phyloP scores from a whole-genome alignment of 192 early-diverging fungal genomes.

The Backusella australiensis region DNA sequence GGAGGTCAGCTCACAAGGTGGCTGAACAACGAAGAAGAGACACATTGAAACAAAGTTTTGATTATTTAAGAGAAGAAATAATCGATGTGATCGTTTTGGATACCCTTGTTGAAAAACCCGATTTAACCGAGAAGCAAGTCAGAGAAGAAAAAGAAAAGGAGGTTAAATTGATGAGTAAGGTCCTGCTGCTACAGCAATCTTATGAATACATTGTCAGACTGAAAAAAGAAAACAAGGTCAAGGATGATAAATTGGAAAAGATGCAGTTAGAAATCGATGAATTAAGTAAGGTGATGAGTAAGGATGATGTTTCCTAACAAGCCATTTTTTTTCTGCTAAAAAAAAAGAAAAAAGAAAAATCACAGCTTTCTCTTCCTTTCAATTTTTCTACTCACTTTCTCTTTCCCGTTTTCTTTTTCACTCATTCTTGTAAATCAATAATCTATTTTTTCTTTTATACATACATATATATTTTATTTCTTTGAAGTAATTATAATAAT shows the following conservation, averaged over 20 bases:
- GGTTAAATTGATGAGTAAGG: constrained; percentile 84
- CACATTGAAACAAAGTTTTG: constrained; percentile 88
- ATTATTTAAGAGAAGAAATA: constrained; percentile 69
- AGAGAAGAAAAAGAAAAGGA: constrained; percentile 30
- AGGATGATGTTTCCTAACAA: background rate
- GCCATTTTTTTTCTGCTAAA: background rate
- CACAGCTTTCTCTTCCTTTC: background rate
- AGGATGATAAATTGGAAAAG: constrained; percentile 37
- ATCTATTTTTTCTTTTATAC: background rate
- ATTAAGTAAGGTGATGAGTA: constrained; percentile 10
- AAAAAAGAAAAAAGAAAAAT: background rate
- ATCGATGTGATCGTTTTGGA: constrained; percentile 56
- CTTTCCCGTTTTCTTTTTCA: background rate
- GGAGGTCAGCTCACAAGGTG: constrained; percentile 84
- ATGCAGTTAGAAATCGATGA: constrained; percentile 28
- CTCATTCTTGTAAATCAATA: background rate
- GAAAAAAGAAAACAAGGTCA: constrained; percentile 37
- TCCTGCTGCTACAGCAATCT: constrained; percentile 71
- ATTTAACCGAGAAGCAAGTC: constrained; percentile 10
- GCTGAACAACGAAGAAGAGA: constrained; percentile 97
- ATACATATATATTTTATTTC: background rate
- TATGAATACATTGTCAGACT: constrained; percentile 57
- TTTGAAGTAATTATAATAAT: background rate
- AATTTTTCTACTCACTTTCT: background rate
- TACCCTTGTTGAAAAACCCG: background rate